phyloP scores from a whole-genome alignment of 1,139 yeast genomes.

The Casaregolazyma lundiana region DNA sequence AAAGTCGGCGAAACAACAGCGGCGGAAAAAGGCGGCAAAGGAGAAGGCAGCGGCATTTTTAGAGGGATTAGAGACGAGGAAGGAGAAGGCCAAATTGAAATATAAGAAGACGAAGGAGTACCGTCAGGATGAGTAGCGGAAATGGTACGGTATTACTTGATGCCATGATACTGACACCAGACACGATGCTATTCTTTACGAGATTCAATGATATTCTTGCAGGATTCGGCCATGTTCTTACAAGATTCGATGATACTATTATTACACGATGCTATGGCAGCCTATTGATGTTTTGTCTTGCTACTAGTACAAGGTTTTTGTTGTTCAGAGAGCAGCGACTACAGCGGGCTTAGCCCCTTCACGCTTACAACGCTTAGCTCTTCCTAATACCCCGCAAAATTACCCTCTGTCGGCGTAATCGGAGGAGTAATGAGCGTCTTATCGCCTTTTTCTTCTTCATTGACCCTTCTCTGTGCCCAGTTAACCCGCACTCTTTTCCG shows the following conservation, averaged over 20 bases:
- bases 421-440: not conserved
- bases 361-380: not conserved
- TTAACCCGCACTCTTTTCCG: slow-evolving; percentile 78
- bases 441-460: not conserved
- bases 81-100: slow-evolving; percentile 24
- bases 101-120: slow-evolving; percentile 24
- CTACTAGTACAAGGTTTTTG: too few relatives aligned
- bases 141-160: not conserved
- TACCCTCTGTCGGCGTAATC: not conserved
- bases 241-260: too few relatives aligned
- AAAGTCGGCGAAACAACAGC: slow-evolving; percentile 24
- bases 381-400: not conserved
- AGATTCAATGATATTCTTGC: too few relatives aligned
- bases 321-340: too few relatives aligned
- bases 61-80: slow-evolving; percentile 29
- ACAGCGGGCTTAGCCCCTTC: not conserved
- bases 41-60: slow-evolving; percentile 27
- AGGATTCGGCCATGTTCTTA: too few relatives aligned
- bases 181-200: too few relatives aligned
- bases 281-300: too few relatives aligned
- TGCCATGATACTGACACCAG: too few relatives aligned
- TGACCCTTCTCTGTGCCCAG: slow-evolving; percentile 73
- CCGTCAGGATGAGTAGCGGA: slow-evolving; percentile 16
- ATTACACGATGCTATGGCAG: too few relatives aligned
- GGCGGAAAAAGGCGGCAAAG: slow-evolving; percentile 25